Base-by-base conservation (phyloP, 2,329 filamentous ascomycete species). In the Cytospora leucostoma region DNA sequence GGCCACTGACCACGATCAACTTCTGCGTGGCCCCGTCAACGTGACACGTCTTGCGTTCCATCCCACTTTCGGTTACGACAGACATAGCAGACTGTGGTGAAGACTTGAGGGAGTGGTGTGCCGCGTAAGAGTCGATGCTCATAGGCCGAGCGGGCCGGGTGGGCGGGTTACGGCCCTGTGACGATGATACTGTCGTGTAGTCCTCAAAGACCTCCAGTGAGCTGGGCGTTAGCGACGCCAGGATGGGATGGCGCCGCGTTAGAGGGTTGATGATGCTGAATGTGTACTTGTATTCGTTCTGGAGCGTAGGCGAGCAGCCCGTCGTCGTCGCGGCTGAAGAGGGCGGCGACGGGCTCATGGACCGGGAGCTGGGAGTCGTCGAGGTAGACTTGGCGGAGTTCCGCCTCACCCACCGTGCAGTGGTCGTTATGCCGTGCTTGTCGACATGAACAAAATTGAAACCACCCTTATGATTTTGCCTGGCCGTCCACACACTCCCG, bases 251-350 rank as follows among this genome's bases (percentile, higher is more conserved):
- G 13, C 88, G 85, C 38, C 89, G 81, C 10, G 84, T 85, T 54
- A 83, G 82, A 0, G 89, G 85, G 68, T 90, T 85, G 69, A 94
- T 87, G 66, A 92, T 85, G 76, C 89, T 92, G 72, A 94, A 94
- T 10, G 86, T 91, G 77, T 88, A 93, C 55, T 59, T 62, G 11
- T 70, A 69, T 12, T 70, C 69, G 32, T 58, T 38, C 7, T 68
- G 66, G 0, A 71, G 72, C 63, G 68, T 69, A 59, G 67, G 59
- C 19, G 68, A 13, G 56, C 59, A 13, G 54, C 40, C 66, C 61
- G 66, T 61, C 66, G 71, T 60, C 69, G 70, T 19, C 17, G 70
- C 67, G 15, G 69, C 69, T 11, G 51, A n/a, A 33, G 54, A 47
- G 17, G 40, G 40, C 17, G 35, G 38, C 33, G 52, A 11, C n/a